Evolutionary conservation across 2,329 filamentous ascomycete species (phyloP).

Genomic region (Alternaria gansuensis): DNA sequence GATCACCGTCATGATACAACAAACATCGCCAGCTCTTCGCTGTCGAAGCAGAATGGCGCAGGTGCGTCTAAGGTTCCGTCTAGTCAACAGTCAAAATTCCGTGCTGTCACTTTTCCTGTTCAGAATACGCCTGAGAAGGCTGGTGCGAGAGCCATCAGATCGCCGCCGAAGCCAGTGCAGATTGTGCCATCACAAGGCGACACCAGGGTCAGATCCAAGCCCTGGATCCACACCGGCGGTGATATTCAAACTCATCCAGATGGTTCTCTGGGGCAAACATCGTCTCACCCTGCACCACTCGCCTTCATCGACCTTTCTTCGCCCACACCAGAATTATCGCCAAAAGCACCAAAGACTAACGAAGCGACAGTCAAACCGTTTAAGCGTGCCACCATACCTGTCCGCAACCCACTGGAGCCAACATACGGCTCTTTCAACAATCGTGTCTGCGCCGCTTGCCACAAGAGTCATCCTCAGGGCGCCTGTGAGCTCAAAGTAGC

Average conservation of each 20-base stretch:
- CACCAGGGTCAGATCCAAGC: not conserved
- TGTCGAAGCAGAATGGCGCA: conserved; percentile 35
- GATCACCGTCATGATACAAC: conserved; percentile 19
- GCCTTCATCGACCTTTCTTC: conserved; percentile 2
- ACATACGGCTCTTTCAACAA: conserved; percentile 28
- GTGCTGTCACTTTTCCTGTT: conserved; percentile 11
- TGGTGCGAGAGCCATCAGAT: conserved; percentile 5
- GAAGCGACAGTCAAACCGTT: conserved; percentile 44
- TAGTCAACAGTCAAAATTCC: conserved; percentile 11
- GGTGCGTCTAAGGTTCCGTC: conserved; percentile 30
- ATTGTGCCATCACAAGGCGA: not conserved
- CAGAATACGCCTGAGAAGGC: conserved; percentile 3
- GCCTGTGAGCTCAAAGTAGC: conserved; percentile 68
- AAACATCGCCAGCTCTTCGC: conserved; percentile 20
- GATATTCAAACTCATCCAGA: not conserved
- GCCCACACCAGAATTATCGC: conserved; percentile 2
- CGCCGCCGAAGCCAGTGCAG: conserved; percentile 1
- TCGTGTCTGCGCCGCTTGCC: conserved; percentile 63
- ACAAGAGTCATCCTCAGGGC: conserved; percentile 63
- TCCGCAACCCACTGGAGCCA: conserved; percentile 41
- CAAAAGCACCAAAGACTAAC: conserved; percentile 27
- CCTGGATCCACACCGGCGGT: not conserved
- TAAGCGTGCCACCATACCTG: conserved; percentile 40
- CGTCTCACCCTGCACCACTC: not conserved
- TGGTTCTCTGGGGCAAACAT: not conserved